phyloP scores from a whole-genome alignment of 1,284 basidiomycete species.

The Mycosarcoma mackinlayi region DNA sequence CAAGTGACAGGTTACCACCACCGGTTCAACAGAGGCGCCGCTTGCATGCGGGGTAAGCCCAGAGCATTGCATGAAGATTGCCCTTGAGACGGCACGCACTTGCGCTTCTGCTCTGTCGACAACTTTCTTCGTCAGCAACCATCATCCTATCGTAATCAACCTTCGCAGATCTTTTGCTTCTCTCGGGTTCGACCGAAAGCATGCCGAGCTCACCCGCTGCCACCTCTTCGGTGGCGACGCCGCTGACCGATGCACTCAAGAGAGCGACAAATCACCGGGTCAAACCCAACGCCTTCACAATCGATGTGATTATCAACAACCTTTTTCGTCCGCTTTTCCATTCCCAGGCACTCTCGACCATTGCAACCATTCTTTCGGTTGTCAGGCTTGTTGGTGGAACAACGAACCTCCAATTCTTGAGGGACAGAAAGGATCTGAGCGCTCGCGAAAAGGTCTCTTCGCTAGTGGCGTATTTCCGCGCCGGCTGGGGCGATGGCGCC shows the following conservation, averaged over 20 bases:
- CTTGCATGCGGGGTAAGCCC: slow-evolving; percentile 7
- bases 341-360: slow-evolving; percentile 25
- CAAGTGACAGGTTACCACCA: no score
- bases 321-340: slow-evolving; percentile 39
- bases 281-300: slow-evolving; percentile 31
- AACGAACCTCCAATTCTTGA: slow-evolving; percentile 29
- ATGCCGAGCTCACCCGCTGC: slow-evolving; percentile 16
- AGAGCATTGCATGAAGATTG: neutral
- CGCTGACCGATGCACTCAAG: slow-evolving; percentile 31
- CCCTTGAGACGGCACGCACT: no score
- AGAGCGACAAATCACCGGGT: slow-evolving; percentile 24
- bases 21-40: no score
- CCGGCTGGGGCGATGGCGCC: slow-evolving; percentile 20
- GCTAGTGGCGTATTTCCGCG: slow-evolving; percentile 18
- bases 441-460: slow-evolving; percentile 17
- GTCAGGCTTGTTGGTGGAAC: slow-evolving; percentile 41
- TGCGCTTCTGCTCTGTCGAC: neutral
- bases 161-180: neutral
- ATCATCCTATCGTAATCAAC: no score
- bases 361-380: slow-evolving; percentile 45
- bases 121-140: neutral
- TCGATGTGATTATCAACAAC: slow-evolving; percentile 30
- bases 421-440: slow-evolving; percentile 24
- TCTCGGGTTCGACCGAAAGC: neutral
- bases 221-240: neutral